A percentile compares a stretch with the other conserved stretches of the same genome.
Evolutionary conservation across 1,139 yeast genomes (phyloP).

Genomic region (Suhomyces wounanorum): DNA sequence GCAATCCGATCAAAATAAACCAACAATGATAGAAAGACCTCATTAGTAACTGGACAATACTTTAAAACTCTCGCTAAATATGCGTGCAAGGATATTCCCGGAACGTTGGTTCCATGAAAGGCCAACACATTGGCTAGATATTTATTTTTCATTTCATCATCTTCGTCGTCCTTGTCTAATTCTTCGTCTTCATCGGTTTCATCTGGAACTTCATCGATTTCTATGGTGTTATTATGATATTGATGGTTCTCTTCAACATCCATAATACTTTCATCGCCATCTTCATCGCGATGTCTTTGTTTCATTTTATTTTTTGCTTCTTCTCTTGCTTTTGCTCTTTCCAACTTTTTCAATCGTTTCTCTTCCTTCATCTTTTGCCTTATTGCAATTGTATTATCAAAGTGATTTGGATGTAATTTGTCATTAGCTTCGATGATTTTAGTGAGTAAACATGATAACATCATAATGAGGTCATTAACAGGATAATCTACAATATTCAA

Average conservation of each 20-base stretch:
- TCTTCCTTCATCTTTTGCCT: slow-evolving; percentile 48
- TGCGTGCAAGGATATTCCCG: slow-evolving; percentile 89
- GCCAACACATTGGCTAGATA: slow-evolving; percentile 79
- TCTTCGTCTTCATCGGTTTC: slow-evolving; percentile 20
- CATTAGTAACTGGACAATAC: slow-evolving; percentile 97
- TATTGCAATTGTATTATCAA: slow-evolving; percentile 51
- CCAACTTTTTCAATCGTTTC: slow-evolving; percentile 29
- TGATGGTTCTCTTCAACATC: slow-evolving; percentile 13
- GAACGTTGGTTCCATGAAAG: slow-evolving; percentile 93
- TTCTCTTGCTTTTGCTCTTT: slow-evolving; percentile 15
- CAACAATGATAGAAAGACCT: slow-evolving; percentile 83
- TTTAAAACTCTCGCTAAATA: slow-evolving; percentile 87
- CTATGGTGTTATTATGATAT: slow-evolving; percentile 11
- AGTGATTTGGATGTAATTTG: slow-evolving; percentile 71
- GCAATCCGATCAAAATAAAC: slow-evolving; percentile 96
- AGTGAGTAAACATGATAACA: slow-evolving; percentile 82
- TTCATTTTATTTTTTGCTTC: slow-evolving; percentile 19
- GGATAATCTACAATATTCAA: slow-evolving; percentile 84
- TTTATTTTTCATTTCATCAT: slow-evolving; percentile 51
- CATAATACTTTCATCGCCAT: slow-evolving; percentile 17
- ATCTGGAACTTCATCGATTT: slow-evolving; percentile 10
- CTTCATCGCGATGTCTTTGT: slow-evolving; percentile 19
- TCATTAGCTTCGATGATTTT: slow-evolving; percentile 94
- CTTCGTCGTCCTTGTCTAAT: slow-evolving; percentile 40
- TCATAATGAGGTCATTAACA: slow-evolving; percentile 73